phyloP scores from a whole-genome alignment of 768 basidiomycete species.

The Suillus cothurnatus region DNA sequence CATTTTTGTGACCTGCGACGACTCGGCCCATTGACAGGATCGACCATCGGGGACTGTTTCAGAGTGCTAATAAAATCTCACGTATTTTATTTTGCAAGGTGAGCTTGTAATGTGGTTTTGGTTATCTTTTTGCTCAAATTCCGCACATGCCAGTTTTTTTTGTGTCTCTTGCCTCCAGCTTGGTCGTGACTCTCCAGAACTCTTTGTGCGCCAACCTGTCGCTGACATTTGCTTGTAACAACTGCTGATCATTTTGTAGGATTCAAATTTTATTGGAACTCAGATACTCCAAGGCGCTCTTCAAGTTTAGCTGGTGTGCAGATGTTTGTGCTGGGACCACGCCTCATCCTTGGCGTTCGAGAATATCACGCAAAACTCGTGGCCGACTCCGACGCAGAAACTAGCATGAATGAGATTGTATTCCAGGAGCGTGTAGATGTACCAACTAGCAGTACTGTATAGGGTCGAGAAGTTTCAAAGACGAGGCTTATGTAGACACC shows the following conservation, averaged over 20 bases:
- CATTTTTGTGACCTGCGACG: neutral
- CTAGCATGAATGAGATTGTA: neutral
- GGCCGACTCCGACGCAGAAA: neutral
- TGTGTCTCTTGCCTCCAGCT: neutral
- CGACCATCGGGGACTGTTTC: neutral
- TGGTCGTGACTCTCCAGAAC: rapidly evolving
- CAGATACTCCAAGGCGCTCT: neutral
- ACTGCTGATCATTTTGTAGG: neutral
- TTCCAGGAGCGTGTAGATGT: neutral
- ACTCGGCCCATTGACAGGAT: neutral
- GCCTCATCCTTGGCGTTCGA: neutral
- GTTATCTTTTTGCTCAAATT: neutral
- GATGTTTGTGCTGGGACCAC: neutral
- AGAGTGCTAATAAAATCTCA: neutral
- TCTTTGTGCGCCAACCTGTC: neutral
- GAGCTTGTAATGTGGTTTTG: neutral
- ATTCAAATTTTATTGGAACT: neutral
- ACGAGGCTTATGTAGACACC: too few relatives aligned
- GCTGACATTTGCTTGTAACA: neutral
- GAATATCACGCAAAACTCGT: neutral
- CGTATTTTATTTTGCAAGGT: neutral
- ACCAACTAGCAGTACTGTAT: neutral
- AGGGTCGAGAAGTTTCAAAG: neutral
- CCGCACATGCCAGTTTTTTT: neutral
- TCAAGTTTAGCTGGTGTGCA: neutral